Base-by-base conservation (phyloP, 2,329 filamentous ascomycete genomes). In the Elsinoe ampelina region DNA sequence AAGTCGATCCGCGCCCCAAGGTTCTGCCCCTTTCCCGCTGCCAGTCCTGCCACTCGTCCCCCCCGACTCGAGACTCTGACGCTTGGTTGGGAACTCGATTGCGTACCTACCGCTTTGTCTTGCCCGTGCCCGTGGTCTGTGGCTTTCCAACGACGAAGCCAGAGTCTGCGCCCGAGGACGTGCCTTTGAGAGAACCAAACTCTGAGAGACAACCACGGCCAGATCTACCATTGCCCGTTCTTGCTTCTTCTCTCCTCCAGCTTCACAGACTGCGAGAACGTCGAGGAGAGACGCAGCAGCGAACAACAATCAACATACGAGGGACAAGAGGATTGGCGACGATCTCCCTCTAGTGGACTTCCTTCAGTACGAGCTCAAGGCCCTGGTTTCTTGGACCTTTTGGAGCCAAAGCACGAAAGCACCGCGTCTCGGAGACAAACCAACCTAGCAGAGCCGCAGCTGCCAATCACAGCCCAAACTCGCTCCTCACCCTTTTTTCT, bases 21-120 rank as follows among this genome's bases (percentile, higher is more conserved):
- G 41, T 20, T 17, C 41, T 52, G 48, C 48, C 48, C 48, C 48
- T 52, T 52, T 52, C 48, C 48, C 48, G 48, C 48, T 7, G 15
- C 20, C 6, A 5, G 12, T 13, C n/a, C 41, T 45, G 15, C 41
- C n/a, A 15, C 38, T 32, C 20, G 45, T 17, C 26, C 22, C n/a
- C 32, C 26, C 32, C 34, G 20, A 13, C 45, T 34, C 30, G 41
- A 45, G 26, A 17, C 39, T 26, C 41, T 22, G 19, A 45, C 41
- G 41, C 45, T 51, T 51, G 47, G 48, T 52, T 52, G 48, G 48
- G 48, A 39, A 8, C 5, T 52, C n/a, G 48, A 52, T 52, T 52
- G 48, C 48, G 48, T 52, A 52, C 19, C 35, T 52, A 52, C 19
- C 35, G 34, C 32, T 39, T 34, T 52, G 48, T 52, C 48, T 52